These are phyloP conservation scores for Rhodocollybia butyracea DNA, from an alignment of 768 basidiomycete species.

Conservation along the genomic window DNA sequence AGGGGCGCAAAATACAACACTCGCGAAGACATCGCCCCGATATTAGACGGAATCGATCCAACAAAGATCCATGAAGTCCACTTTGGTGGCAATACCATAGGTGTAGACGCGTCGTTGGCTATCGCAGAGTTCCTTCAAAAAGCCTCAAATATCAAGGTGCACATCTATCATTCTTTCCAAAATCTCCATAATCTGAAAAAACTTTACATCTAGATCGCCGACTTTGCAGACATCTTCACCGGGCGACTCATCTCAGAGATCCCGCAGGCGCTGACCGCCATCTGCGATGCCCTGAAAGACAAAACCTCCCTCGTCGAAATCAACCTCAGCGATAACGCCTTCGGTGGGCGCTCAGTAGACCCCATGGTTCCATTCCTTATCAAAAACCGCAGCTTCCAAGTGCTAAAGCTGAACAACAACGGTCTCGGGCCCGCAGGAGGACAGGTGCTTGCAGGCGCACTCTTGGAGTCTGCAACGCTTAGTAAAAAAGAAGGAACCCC, in stretches of 20 bases:
- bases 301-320: constrained; percentile 83
- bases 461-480: constrained; percentile 70
- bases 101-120: constrained; percentile 84
- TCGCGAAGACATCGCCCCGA: constrained; percentile 70
- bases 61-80: constrained; percentile 79
- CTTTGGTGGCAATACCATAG: constrained; percentile 91
- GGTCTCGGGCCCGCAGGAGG: constrained; percentile 93
- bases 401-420: constrained; percentile 94
- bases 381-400: constrained; percentile 74
- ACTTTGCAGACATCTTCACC: constrained; percentile 98
- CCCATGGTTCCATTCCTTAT: constrained; percentile 90
- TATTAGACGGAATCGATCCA: constrained; percentile 64
- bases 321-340: constrained; percentile 94
- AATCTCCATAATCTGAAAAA: background rate
- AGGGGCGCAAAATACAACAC: constrained; percentile 79
- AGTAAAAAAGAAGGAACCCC: constrained; percentile 62
- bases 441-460: constrained; percentile 76
- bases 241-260: constrained; percentile 95
- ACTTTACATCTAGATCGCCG: constrained; percentile 62
- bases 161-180: constrained; percentile 15
- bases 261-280: constrained; percentile 80
- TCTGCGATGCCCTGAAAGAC: constrained; percentile 83
- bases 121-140: constrained; percentile 76
- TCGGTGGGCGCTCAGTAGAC: constrained; percentile 92
- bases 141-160: constrained; percentile 67